A percentile compares a stretch with the other conserved stretches of the same genome.
phyloP scores from a whole-genome alignment of 2,329 filamentous ascomycete species.

The Daldinia sp. region DNA sequence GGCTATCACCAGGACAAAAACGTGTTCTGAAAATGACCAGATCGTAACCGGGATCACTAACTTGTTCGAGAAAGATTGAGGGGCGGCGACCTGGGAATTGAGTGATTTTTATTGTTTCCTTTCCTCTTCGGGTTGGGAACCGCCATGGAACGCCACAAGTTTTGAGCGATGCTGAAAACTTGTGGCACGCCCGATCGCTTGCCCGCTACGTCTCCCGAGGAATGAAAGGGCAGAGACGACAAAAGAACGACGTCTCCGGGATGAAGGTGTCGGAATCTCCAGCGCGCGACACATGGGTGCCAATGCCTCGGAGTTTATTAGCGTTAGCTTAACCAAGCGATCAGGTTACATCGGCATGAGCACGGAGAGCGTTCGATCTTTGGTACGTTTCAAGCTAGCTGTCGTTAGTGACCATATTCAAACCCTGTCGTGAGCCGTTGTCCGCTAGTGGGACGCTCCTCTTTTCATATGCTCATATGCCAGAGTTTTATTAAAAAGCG shows the following conservation, averaged over 20 bases:
- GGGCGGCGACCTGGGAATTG: constrained; percentile 30
- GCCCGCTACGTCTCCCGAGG: constrained; percentile 19
- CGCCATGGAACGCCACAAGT: constrained; percentile 42
- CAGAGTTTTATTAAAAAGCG: constrained; percentile 45
- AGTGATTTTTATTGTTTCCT: constrained; percentile 4
- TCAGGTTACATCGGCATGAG: constrained; percentile 49
- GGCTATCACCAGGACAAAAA: constrained; percentile 40
- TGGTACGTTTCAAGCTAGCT: constrained; percentile 51
- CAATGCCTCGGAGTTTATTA: constrained; percentile 43
- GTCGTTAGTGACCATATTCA: constrained; percentile 41
- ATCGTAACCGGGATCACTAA: constrained; percentile 41
- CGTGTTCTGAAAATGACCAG: constrained; percentile 40
- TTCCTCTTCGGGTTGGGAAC: constrained; percentile 27
- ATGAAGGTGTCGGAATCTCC: constrained; percentile 32
- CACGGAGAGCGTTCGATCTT: constrained; percentile 45
- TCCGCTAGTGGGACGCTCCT: constrained; percentile 47
- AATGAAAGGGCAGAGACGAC: constrained; percentile 4
- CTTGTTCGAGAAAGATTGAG: constrained; percentile 42
- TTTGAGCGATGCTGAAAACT: constrained; percentile 37
- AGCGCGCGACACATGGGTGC: constrained; percentile 38
- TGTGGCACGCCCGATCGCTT: constrained; percentile 25
- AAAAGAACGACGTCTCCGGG: constrained; percentile 22
- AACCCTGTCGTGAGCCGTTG: constrained; percentile 43
- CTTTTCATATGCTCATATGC: constrained; percentile 44
- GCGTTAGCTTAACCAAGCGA: constrained; percentile 43